Percentiles rank a stretch among this genome's conserved stretches.
Conservation (phyloP, 352 stramenopile species). For the Pythium sukuiense region DNA sequence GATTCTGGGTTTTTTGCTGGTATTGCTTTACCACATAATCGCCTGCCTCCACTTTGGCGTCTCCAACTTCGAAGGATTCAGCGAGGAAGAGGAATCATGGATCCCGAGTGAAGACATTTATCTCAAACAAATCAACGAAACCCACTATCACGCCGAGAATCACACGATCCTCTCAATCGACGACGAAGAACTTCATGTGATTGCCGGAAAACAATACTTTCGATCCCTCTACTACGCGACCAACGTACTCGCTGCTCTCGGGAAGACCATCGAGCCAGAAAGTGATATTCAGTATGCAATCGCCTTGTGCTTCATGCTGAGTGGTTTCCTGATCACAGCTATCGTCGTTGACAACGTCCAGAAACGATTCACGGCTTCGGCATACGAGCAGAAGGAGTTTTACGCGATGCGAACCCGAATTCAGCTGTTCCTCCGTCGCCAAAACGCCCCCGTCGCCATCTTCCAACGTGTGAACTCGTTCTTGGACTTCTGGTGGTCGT, state of each 20-base stretch:
- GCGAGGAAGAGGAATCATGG: conserved; percentile 32
- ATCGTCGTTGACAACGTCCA: conserved; percentile 54
- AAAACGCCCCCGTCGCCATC: conserved; percentile 40
- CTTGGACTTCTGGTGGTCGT: conserved; percentile 52
- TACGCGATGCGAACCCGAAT: conserved; percentile 43
- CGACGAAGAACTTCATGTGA: conserved; percentile 23
- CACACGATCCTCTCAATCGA: neutral
- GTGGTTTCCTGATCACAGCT: conserved; percentile 49
- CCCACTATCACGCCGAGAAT: conserved; percentile 11
- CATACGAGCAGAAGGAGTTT: conserved; percentile 52
- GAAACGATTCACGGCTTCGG: conserved; percentile 50
- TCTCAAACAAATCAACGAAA: conserved; percentile 27
- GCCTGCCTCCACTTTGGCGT: conserved; percentile 46
- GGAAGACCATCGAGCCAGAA: conserved; percentile 40
- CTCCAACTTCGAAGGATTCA: conserved; percentile 39
- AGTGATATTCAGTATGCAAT: conserved; percentile 39
- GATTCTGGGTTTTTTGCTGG: conserved; percentile 38
- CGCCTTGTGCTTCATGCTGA: conserved; percentile 51
- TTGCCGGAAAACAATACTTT: conserved; percentile 33
- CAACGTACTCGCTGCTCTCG: conserved; percentile 36
- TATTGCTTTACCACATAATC: conserved; percentile 60
- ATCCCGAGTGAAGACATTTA: conserved; percentile 22
- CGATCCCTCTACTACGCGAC: conserved; percentile 39
- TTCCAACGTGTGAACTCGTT: conserved; percentile 49
- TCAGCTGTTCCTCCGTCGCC: conserved; percentile 43